Base-by-base conservation (phyloP, 2,329 filamentous ascomycete species). In the Nemania sp. region DNA sequence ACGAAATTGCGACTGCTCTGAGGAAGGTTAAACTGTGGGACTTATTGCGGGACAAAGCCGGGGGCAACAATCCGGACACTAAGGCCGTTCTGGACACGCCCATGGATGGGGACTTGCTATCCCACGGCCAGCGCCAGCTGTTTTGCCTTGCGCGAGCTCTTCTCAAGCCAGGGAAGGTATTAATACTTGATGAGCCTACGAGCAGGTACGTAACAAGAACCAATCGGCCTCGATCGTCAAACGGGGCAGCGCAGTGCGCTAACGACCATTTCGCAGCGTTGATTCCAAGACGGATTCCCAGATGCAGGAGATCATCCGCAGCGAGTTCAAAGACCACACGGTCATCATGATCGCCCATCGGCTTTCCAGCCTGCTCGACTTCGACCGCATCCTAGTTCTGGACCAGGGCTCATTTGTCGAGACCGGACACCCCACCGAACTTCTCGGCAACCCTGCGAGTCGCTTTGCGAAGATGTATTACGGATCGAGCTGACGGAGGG, bases 311-410 rank as follows among this genome's bases (percentile, higher is more conserved):
- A 62, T 76, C 1, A 69, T 78, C 13, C 64, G 65, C 29, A 59
- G 57, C 2, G 69, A 75, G 47, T 73, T 78, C 54, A 68, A 64
- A 10, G 58, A 71, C 0, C 82, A 84, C 64, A 90, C 87, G 0
- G 80, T 89, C 37, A 72, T 80, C 29, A 73, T 74, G 10, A 72
- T 79, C n/a, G 76, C 74, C 1, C 78, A 80, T 58, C 72, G 74
- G 1, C 61, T 80, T 1, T 69, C 72, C 4, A 83, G 81, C 0
- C 79, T 85, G 32, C 68, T 80, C 29, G 79, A 81, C 61, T 82
- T 79, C 64, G 80, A 83, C 63, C 72, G 72, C 13, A 74, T 83
- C 43, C 72, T 78, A 1, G 78, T 83, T 4, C 76, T 82, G 73
- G 77, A 81, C 18, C 69, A 74, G 39, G 80, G 80, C 1, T 68